Conservation (phyloP, 345 rosid genomes). For the Hypericum androsaemum region DNA sequence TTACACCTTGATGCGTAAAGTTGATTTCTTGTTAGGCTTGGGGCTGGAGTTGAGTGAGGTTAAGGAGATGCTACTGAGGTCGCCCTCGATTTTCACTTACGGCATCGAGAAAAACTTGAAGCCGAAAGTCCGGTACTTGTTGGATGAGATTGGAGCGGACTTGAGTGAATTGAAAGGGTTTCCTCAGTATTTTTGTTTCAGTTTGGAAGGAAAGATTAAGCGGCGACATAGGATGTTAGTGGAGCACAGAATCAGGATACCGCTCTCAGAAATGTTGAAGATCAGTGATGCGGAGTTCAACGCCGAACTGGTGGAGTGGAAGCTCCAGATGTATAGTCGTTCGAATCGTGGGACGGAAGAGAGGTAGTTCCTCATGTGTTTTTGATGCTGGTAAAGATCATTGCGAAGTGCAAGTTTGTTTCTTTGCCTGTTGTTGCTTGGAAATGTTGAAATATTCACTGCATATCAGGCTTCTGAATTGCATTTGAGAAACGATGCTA, state of each 20-base stretch:
- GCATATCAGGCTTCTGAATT: too few species aligned
- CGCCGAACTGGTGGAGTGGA: constrained; percentile 45
- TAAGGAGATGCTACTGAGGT: constrained; percentile 57
- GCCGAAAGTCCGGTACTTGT: constrained; percentile 57
- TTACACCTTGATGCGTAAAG: constrained; percentile 44
- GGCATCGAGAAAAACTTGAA: constrained; percentile 60
- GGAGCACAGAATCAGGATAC: constrained; percentile 43
- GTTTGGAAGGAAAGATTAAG: constrained; percentile 78
- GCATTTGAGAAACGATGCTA: too few species aligned
- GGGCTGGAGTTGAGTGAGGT: constrained; percentile 49
- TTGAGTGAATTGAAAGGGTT: constrained; percentile 52
- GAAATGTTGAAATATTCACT: too few species aligned
- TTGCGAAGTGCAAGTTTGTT: too few species aligned
- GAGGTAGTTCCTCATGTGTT: too few species aligned
- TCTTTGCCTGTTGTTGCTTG: too few species aligned
- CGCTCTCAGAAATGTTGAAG: constrained; percentile 64
- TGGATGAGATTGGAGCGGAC: constrained; percentile 53
- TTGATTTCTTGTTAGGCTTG: constrained; percentile 36
- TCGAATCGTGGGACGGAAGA: too few species aligned
- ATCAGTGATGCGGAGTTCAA: constrained; percentile 73
- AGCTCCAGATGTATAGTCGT: constrained; percentile 11
- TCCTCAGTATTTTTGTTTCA: constrained; percentile 85
- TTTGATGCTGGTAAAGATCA: too few species aligned
- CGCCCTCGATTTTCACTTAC: constrained; percentile 61
- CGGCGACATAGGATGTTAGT: constrained; percentile 60